A percentile compares a stretch with the other conserved stretches of the same genome.
phyloP scores from a whole-genome alignment of 1,284 basidiomycete species.

The Ganoderma sp. region DNA sequence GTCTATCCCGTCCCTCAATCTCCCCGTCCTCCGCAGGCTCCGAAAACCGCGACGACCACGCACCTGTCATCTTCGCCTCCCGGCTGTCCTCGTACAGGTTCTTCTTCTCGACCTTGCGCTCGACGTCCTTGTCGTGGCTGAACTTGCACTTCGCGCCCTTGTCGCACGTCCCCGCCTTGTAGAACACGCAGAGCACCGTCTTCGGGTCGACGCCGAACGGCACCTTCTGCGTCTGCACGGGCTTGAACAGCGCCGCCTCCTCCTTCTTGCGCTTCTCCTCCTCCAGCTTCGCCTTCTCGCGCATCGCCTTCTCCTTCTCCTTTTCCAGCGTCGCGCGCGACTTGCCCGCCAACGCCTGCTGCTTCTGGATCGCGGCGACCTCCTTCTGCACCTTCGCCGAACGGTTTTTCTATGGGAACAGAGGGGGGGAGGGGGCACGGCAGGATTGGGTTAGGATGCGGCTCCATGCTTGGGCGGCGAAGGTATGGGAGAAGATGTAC shows the following conservation, averaged over 20 bases:
- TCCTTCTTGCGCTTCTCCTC: conserved; percentile 88
- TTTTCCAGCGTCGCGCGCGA: conserved; percentile 80
- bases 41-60: conserved; percentile 36
- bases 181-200: conserved; percentile 87
- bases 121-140: conserved; percentile 90
- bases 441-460: conserved; percentile 1
- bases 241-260: conserved; percentile 81
- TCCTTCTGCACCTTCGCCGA: conserved; percentile 91
- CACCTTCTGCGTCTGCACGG: conserved; percentile 84
- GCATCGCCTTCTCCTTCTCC: conserved; percentile 77
- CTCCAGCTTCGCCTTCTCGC: conserved; percentile 78
- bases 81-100: conserved; percentile 92
- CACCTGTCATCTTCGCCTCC: conserved; percentile 81
- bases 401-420: conserved; percentile 81
- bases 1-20: conserved; percentile 53
- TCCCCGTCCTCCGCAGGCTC: background rate
- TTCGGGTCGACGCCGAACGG: conserved; percentile 97
- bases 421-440: conserved; percentile 10
- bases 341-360: conserved; percentile 75
- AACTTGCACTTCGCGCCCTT: conserved; percentile 96
- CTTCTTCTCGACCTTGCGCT: conserved; percentile 94
- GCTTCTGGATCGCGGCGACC: conserved; percentile 80
- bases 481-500: conserved; percentile 35
- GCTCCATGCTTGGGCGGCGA: background rate
- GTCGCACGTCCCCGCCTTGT: conserved; percentile 88